phyloP scores from a whole-genome alignment of 2,329 filamentous ascomycete genomes.

The Botryotinia narcissicola region DNA sequence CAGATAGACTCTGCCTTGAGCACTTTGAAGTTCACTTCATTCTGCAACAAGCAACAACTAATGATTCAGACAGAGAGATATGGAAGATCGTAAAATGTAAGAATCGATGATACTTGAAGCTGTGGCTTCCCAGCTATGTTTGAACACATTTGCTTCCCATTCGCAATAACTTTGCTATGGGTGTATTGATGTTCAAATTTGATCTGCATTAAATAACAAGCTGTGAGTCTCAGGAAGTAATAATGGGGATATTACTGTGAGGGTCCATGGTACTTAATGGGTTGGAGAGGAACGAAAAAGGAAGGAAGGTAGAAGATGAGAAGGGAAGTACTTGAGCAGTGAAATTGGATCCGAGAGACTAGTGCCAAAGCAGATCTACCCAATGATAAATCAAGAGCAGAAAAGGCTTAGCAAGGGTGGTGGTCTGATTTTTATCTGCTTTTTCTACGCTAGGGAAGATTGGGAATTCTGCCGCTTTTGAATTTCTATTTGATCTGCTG shows the following conservation, averaged over 20 bases:
- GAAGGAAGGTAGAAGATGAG: neutral
- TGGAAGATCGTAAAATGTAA: neutral
- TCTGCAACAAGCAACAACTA: neutral
- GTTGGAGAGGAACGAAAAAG: neutral
- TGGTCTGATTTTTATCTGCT: neutral
- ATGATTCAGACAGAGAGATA: neutral
- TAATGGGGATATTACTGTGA: neutral
- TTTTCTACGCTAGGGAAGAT: neutral
- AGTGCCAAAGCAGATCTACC: neutral
- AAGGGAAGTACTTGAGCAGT: neutral
- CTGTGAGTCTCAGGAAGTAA: neutral
- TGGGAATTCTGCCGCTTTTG: neutral
- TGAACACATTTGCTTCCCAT: neutral
- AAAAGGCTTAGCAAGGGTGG: neutral
- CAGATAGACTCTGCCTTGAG: conserved; percentile 1
- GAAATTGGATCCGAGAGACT: neutral
- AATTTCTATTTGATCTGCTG: neutral
- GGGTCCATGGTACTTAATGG: neutral
- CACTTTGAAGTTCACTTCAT: neutral
- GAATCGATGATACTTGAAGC: neutral
- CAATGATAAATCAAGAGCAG: neutral
- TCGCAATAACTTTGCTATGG: neutral
- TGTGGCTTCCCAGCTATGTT: neutral
- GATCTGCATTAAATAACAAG: neutral
- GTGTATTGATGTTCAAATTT: neutral